Percentiles rank a stretch among this genome's conserved stretches.
Evolutionary conservation across 495 filamentous ascomycete species (phyloP).

Genomic region (Daldinia caldariorum): DNA sequence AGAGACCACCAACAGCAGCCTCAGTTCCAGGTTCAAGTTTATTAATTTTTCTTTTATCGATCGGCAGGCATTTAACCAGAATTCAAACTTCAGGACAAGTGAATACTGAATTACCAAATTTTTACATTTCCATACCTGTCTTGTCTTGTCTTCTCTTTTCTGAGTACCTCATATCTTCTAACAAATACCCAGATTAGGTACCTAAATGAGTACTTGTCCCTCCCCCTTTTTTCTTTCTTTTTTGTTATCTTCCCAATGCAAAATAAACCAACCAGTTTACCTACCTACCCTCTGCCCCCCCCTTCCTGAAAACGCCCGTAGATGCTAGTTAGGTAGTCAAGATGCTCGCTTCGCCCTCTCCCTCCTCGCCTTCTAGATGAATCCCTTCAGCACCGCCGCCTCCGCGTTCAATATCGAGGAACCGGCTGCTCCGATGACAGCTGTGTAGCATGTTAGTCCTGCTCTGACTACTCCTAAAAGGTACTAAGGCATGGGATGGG

Average conservation of each 20-base stretch:
- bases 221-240: slow-evolving; percentile 10
- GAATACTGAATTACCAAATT: not conserved
- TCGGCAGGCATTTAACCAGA: no score
- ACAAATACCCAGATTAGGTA: not conserved
- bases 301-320: slow-evolving; percentile 25
- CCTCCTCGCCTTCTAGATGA: slow-evolving; percentile 62
- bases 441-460: slow-evolving; percentile 48
- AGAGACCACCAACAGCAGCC: no score
- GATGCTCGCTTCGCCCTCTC: slow-evolving; percentile 18
- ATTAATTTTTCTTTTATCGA: no score
- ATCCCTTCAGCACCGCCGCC: slow-evolving; percentile 89
- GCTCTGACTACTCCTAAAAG: not conserved
- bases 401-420: slow-evolving; percentile 95
- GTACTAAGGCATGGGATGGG: not conserved
- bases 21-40: no score
- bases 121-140: no score
- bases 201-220: not conserved
- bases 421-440: slow-evolving; percentile 93
- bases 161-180: not conserved
- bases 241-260: slow-evolving; percentile 10
- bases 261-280: slow-evolving; percentile 2
- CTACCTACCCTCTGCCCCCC: not conserved
- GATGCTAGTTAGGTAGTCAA: slow-evolving; percentile 15
- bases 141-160: not conserved
- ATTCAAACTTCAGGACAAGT: not conserved